These are phyloP conservation scores for Hypoxylon fragiforme DNA, from an alignment of 495 filamentous ascomycete genomes.

Conservation along the genomic window DNA sequence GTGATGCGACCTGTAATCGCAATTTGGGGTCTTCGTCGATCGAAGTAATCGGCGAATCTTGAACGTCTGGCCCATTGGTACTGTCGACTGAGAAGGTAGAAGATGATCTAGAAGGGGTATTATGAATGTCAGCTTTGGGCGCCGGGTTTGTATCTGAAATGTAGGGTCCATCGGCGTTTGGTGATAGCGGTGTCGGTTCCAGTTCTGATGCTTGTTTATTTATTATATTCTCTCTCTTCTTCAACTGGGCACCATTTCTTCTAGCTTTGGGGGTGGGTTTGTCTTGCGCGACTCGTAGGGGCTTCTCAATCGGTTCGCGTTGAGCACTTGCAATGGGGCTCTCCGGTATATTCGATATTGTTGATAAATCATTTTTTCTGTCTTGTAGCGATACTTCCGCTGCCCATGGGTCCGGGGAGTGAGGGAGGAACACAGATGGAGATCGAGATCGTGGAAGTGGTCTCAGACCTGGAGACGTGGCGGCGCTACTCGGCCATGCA, in stretches of 20 bases:
- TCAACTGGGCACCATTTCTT: neutral
- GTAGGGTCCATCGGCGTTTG: slow-evolving; percentile 1
- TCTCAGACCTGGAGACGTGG: slow-evolving; percentile 35
- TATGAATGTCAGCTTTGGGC: slow-evolving; percentile 18
- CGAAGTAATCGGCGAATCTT: slow-evolving; percentile 58
- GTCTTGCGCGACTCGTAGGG: neutral
- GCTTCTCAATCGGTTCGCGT: neutral
- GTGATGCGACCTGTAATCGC: slow-evolving; percentile 29
- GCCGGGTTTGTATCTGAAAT: slow-evolving; percentile 4
- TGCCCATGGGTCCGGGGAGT: slow-evolving; percentile 59
- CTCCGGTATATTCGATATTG: slow-evolving; percentile 1
- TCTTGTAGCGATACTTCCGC: slow-evolving; percentile 36
- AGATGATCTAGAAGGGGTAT: slow-evolving; percentile 41
- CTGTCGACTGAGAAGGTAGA: slow-evolving; percentile 48
- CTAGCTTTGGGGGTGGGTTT: neutral
- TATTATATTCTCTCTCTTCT: neutral
- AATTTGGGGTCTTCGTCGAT: slow-evolving; percentile 52
- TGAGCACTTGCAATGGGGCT: neutral
- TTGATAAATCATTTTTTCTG: neutral
- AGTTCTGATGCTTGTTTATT: neutral
- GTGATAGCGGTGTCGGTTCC: neutral
- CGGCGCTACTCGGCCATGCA: slow-evolving; percentile 44
- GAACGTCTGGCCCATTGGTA: slow-evolving; percentile 40
- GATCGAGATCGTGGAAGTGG: slow-evolving; percentile 38
- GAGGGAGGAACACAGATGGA: slow-evolving; percentile 45